Percentiles rank a stretch among this genome's conserved stretches.
Conservation (phyloP, 2,329 filamentous ascomycete genomes). For the Aspergillus bombycis region DNA sequence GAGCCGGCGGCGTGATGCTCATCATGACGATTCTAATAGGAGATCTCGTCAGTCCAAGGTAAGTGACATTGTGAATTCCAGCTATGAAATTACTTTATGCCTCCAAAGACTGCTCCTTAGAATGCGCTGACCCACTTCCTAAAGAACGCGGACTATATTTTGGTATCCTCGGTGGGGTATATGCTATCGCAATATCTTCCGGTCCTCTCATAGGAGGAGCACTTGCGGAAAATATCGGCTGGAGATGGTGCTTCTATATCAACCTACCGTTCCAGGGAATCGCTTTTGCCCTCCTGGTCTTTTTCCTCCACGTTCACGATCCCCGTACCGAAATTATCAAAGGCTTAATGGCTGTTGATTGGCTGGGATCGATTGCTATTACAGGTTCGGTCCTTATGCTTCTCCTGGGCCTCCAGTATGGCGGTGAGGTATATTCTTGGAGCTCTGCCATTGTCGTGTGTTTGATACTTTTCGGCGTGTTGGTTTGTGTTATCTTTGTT, state of each 20-base stretch:
- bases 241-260: too few species aligned
- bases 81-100: conserved; percentile 8
- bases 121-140: conserved; percentile 6
- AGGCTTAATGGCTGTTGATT: conserved; percentile 9
- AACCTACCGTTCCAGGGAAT: conserved; percentile 7
- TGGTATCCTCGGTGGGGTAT: neutral
- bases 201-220: conserved; percentile 7
- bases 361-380: conserved; percentile 9
- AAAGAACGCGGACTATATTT: conserved; percentile 6
- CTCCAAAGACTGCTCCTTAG: conserved; percentile 7
- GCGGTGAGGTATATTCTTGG: conserved; percentile 3
- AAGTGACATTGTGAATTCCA: conserved; percentile 8
- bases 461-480: conserved; percentile 7
- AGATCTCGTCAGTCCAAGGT: conserved; percentile 8
- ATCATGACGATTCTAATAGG: conserved; percentile 4
- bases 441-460: conserved; percentile 4
- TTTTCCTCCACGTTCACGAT: conserved; percentile 8
- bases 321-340: conserved; percentile 9
- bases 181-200: conserved; percentile 1
- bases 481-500: conserved; percentile 8
- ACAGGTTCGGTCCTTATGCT: conserved; percentile 6
- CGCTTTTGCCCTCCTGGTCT: conserved; percentile 5
- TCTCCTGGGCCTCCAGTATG: conserved; percentile 8
- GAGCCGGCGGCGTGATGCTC: conserved; percentile 5
- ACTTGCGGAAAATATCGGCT: conserved; percentile 7